Evolutionary conservation across 23 red algal species (phyloP).

Genomic region (Cyanidiococcus yangmingshanensis): DNA sequence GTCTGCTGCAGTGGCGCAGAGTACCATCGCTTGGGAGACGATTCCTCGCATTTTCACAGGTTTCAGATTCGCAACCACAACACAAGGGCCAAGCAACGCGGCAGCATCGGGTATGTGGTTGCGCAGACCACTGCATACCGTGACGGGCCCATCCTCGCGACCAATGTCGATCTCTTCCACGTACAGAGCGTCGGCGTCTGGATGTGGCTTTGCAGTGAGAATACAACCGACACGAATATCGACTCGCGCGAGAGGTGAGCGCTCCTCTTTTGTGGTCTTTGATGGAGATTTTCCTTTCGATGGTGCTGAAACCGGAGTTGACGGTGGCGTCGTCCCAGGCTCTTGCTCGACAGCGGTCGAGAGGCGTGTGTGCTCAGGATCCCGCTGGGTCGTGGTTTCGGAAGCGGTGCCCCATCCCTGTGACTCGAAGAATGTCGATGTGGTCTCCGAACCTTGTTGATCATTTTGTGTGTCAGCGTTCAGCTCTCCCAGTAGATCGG

Average conservation of each 20-base stretch:
- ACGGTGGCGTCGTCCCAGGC: too few species aligned
- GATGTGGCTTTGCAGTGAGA: conserved; percentile 24
- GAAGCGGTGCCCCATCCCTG: too few species aligned
- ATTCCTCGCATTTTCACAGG: conserved; percentile 44
- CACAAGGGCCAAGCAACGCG: conserved; percentile 24
- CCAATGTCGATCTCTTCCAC: conserved; percentile 38
- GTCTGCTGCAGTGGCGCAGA: conserved; percentile 30
- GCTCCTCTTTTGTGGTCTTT: neutral
- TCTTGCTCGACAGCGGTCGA: too few species aligned
- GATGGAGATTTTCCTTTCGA: neutral
- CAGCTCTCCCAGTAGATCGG: too few species aligned
- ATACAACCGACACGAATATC: conserved; percentile 42
- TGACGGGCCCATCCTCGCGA: neutral
- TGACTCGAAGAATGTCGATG: too few species aligned
- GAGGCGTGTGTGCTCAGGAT: too few species aligned
- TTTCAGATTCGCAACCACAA: conserved; percentile 34
- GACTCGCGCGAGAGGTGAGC: conserved; percentile 11
- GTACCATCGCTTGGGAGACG: conserved; percentile 34
- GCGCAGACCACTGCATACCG: conserved; percentile 31
- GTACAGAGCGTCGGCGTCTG: conserved; percentile 40
- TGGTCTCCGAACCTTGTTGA: too few species aligned
- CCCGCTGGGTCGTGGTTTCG: too few species aligned
- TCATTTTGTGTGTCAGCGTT: too few species aligned
- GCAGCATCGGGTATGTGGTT: conserved; percentile 23
- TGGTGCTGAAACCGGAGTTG: neutral